Percentiles rank a stretch among this genome's conserved stretches.
These are phyloP conservation scores for Amoebophrya sp. DNA, from an alignment of 169 alveolate species.

Conservation along the genomic window DNA sequence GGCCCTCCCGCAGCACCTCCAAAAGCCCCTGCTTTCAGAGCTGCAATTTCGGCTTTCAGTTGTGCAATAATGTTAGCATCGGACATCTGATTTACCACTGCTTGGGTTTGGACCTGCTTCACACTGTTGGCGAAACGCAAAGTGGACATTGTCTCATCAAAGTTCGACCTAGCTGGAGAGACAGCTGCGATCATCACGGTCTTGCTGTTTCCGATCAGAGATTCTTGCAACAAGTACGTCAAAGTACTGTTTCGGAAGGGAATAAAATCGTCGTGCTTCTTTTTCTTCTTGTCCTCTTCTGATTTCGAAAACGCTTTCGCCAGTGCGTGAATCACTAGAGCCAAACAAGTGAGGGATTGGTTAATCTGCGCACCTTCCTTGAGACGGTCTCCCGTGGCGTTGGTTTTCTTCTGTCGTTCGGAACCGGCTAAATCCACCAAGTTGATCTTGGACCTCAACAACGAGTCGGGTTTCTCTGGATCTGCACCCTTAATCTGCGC, in stretches of 20 bases:
- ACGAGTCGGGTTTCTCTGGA: constrained; percentile 38
- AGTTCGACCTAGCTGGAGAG: not conserved
- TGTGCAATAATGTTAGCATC: constrained; percentile 18
- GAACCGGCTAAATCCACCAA: constrained; percentile 90
- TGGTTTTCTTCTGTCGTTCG: constrained; percentile 68
- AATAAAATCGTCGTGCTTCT: constrained; percentile 34
- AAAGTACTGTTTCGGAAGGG: constrained; percentile 80
- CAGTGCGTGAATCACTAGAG: constrained; percentile 74
- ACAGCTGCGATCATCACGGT: constrained; percentile 64
- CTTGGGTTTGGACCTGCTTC: constrained; percentile 26
- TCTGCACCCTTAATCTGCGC: constrained; percentile 66
- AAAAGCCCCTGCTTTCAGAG: too few species aligned
- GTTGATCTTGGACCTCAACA: constrained; percentile 62
- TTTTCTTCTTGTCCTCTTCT: not conserved
- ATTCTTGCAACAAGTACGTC: constrained; percentile 66
- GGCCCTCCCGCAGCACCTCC: too few species aligned
- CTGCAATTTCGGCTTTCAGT: not conserved
- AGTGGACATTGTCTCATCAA: constrained; percentile 28
- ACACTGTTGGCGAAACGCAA: constrained; percentile 32
- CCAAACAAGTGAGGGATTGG: constrained; percentile 65
- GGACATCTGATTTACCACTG: not conserved
- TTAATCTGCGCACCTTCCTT: constrained; percentile 81
- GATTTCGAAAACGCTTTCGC: not conserved
- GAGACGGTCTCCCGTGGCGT: constrained; percentile 71
- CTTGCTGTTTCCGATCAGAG: constrained; percentile 72